phyloP scores from a whole-genome alignment of 1,284 basidiomycete species.

The Ganoderma lucidum region DNA sequence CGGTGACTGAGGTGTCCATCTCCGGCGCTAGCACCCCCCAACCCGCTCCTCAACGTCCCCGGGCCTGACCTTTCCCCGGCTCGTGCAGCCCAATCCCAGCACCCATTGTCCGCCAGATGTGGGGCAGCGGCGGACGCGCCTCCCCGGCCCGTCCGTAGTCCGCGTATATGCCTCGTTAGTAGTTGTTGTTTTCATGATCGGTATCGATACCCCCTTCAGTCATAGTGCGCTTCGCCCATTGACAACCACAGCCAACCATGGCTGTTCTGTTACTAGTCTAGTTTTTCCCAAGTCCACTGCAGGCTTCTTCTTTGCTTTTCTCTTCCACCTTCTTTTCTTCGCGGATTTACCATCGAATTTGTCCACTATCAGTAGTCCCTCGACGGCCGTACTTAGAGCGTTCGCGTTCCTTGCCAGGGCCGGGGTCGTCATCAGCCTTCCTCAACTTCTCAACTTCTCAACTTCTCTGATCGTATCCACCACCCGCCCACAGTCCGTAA shows the following conservation, averaged over 20 bases:
- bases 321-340: not conserved
- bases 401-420: not conserved
- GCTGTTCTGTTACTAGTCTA: not conserved
- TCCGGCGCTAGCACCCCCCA: not conserved
- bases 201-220: too few species aligned
- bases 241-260: not conserved
- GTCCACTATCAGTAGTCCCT: not conserved
- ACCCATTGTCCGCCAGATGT: not conserved
- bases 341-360: slow-evolving; percentile 2
- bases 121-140: too few species aligned
- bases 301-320: not conserved
- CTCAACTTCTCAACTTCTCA: not conserved
- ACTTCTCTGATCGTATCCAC: slow-evolving; percentile 1
- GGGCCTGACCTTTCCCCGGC: not conserved
- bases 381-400: not conserved
- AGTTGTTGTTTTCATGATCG: not conserved
- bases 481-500: not conserved
- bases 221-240: not conserved
- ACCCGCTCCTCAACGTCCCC: not conserved
- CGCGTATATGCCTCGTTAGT: too few species aligned
- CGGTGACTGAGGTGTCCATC: not conserved
- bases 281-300: not conserved
- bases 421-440: not conserved
- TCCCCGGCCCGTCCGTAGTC: too few species aligned
- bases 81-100: not conserved